Base-by-base conservation (phyloP, 108 stramenopile species). In the Aurantiochytrium sp. region DNA sequence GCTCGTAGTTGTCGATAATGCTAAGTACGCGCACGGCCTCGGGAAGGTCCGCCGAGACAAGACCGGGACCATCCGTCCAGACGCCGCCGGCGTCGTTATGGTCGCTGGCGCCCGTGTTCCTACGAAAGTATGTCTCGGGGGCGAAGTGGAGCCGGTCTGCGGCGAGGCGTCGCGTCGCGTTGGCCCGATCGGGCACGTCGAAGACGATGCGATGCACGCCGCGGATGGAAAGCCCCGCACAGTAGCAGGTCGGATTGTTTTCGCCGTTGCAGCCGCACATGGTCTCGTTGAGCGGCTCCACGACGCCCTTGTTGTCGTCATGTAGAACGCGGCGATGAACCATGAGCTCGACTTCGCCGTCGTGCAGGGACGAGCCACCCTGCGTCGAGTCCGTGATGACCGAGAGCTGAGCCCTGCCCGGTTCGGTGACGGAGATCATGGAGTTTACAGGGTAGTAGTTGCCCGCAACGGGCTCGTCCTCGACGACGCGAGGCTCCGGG, bases 371-470 rank as follows among this genome's bases (percentile, higher is more conserved):
- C 52, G 95, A 90, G 24, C 94, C 97, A 36, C 96, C 97, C 89
- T 97, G 96, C 10, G 97, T 94, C 8, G 97, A 91, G 86, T 99
- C 98, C 3, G 91, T 93, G 42, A 96, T 55, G 8, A 97, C 89
- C n/a, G 94, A 86, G 36, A 97, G 68, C 22, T 54, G 19, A 5
- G 37, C 52, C 8, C 88, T 39, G 2, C 22, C 41, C 86, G 68
- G 45, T 55, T 97, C 97, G 90, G 96, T 92, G 55, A 98, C 85
- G 85, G 92, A 97, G 22, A 95, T 94, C 19, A 96, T 96, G n/a
- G 97, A 92, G 89, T 95, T 98, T 3, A 97, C 94, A 32, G 98
- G 98, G 89, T 97, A 98, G 92, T 95, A 99, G 88, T 97, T 99
- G 45, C 95, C 96, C 22, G 97, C 95, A 65, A 98, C 91, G 31